These are phyloP conservation scores for Vigna hirtella DNA, from an alignment of 306 rosid genomes.

Conservation along the genomic window DNA sequence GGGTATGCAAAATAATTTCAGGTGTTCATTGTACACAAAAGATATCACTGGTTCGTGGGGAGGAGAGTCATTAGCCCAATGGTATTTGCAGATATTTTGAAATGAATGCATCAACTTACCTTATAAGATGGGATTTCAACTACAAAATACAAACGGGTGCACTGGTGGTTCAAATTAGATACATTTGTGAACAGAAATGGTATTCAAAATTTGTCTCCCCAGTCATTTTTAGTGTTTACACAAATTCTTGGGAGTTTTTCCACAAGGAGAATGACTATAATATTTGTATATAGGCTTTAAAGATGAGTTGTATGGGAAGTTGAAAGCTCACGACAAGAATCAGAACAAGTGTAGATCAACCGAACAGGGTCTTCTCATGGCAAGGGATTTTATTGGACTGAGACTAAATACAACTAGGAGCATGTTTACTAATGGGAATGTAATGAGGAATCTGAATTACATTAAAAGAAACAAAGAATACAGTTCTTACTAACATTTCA, in stretches of 20 bases:
- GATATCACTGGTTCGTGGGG: neutral
- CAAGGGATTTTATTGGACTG: neutral
- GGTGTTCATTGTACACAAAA: neutral
- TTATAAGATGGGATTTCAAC: too few species aligned
- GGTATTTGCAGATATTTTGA: neutral
- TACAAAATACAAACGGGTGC: too few species aligned
- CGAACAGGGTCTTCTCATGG: neutral
- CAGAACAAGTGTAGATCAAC: neutral
- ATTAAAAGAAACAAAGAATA: neutral
- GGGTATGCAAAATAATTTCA: neutral
- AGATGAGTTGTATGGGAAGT: neutral
- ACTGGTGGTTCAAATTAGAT: neutral
- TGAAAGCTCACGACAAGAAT: neutral
- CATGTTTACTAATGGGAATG: neutral
- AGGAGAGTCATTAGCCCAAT: neutral
- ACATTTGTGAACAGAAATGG: neutral
- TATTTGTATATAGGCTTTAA: neutral
- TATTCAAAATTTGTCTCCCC: neutral
- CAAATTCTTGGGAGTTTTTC: neutral
- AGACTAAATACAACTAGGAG: neutral
- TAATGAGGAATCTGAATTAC: neutral
- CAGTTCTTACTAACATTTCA: neutral
- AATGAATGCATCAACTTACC: neutral
- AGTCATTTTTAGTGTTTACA: neutral
- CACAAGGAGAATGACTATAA: neutral